Percentiles rank a stretch among this genome's conserved stretches.
Evolutionary conservation across 1,139 yeast genomes (phyloP).

Genomic region (Scheffersomyces illinoinensis): DNA sequence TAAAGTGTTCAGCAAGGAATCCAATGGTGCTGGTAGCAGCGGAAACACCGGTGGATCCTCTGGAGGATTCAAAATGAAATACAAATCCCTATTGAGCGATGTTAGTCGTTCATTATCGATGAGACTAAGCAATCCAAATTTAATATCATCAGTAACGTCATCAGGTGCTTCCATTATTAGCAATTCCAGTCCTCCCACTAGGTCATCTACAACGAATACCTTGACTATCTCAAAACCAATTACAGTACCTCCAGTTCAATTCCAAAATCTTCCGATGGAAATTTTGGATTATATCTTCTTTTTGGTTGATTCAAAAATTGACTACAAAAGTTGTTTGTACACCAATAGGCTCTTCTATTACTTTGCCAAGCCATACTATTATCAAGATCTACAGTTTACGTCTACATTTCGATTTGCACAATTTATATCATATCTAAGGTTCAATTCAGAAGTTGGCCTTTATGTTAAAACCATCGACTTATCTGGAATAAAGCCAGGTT

Average conservation of each 20-base stretch:
- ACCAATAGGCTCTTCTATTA: conserved; percentile 52
- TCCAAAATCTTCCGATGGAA: conserved; percentile 35
- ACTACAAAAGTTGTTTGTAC: conserved; percentile 43
- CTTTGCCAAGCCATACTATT: conserved; percentile 56
- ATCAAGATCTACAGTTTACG: conserved; percentile 53
- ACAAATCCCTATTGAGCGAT: conserved; percentile 42
- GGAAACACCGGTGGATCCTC: conserved; percentile 5
- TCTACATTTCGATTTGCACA: conserved; percentile 80
- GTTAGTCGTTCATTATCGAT: conserved; percentile 31
- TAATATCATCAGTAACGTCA: conserved; percentile 3
- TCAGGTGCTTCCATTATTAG: not conserved
- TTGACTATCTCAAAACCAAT: not conserved
- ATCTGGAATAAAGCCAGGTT: conserved; percentile 51
- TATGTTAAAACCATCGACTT: conserved; percentile 59
- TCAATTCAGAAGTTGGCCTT: conserved; percentile 54
- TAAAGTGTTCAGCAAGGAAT: conserved; percentile 10
- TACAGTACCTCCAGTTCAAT: conserved; percentile 8
- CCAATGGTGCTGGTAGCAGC: not conserved
- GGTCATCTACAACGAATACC: not conserved
- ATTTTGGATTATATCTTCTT: conserved; percentile 34
- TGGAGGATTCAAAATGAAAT: conserved; percentile 39
- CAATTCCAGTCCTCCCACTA: conserved; percentile 1
- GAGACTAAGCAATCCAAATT: conserved; percentile 20
- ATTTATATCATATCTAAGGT: conserved; percentile 63
- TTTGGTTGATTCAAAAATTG: conserved; percentile 26